phyloP scores from a whole-genome alignment of 2,329 filamentous ascomycete species.

The Colletotrichum agaves region DNA sequence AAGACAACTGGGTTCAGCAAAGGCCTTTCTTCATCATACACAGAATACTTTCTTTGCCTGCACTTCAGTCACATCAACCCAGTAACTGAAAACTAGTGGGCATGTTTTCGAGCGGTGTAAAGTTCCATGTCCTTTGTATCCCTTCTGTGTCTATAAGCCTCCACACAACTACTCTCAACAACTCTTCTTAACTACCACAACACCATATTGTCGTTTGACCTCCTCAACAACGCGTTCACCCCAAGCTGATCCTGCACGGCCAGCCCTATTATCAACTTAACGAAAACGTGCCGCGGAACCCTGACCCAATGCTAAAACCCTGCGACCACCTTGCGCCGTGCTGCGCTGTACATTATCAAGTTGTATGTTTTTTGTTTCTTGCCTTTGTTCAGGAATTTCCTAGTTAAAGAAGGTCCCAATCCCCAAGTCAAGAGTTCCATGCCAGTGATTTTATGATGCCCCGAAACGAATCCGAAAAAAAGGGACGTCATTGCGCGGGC shows the following conservation, averaged over 20 bases:
- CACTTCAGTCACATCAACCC: neutral
- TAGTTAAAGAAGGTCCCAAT: slow-evolving; percentile 31
- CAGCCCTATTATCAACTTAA: slow-evolving; percentile 39
- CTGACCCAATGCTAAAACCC: slow-evolving; percentile 52
- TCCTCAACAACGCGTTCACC: slow-evolving; percentile 30
- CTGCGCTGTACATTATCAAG: slow-evolving; percentile 51
- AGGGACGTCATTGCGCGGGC: slow-evolving; percentile 31
- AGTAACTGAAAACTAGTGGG: neutral
- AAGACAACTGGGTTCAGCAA: too few species aligned
- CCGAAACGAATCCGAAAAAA: slow-evolving; percentile 20
- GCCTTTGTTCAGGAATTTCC: slow-evolving; percentile 30
- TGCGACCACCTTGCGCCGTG: slow-evolving; percentile 51
- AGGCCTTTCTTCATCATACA: too few species aligned
- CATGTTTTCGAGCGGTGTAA: slow-evolving; percentile 25
- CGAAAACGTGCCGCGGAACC: slow-evolving; percentile 41
- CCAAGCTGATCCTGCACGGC: slow-evolving; percentile 30
- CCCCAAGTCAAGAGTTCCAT: slow-evolving; percentile 38
- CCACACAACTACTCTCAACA: slow-evolving; percentile 32
- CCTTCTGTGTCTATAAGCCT: slow-evolving; percentile 36
- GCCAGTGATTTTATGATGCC: slow-evolving; percentile 38
- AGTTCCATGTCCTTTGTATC: slow-evolving; percentile 38
- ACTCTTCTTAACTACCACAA: neutral
- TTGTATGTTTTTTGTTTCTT: slow-evolving; percentile 40
- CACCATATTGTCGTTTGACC: neutral
- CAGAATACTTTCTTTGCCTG: too few species aligned